These are phyloP conservation scores for Leucocoprinus sp. DNA, from an alignment of 768 basidiomycete species.

Conservation along the genomic window DNA sequence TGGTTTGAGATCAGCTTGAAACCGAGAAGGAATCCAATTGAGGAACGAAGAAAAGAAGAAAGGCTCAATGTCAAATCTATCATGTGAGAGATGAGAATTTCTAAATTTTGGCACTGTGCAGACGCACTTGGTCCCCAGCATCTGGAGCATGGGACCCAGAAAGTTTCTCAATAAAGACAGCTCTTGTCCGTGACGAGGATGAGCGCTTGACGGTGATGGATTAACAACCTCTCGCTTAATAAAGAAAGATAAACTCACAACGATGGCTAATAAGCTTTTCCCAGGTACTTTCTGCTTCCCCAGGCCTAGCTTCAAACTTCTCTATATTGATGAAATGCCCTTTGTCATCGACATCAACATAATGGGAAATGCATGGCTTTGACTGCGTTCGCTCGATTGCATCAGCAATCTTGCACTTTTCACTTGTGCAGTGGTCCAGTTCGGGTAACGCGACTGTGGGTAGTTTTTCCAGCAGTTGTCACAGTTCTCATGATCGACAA, in stretches of 20 bases:
- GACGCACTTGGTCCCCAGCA: constrained; percentile 45
- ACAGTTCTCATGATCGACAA: constrained; percentile 22
- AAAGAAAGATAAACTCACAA: constrained; percentile 16
- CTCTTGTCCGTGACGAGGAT: constrained; percentile 27
- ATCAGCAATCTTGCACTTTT: constrained; percentile 26
- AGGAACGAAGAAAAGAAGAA: constrained; percentile 59
- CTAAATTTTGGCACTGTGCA: too few species aligned
- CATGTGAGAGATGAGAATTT: neutral
- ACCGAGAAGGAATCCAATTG: constrained; percentile 59
- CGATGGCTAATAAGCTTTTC: constrained; percentile 18
- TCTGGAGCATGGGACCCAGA: constrained; percentile 43
- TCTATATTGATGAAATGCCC: constrained; percentile 18
- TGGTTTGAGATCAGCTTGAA: constrained; percentile 37
- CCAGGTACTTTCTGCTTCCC: constrained; percentile 25
- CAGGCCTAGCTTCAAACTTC: constrained; percentile 21
- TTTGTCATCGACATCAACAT: constrained; percentile 31
- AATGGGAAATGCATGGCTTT: constrained; percentile 19
- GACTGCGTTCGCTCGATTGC: neutral
- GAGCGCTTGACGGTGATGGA: constrained; percentile 9
- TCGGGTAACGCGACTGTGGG: constrained; percentile 36
- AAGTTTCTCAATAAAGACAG: constrained; percentile 45
- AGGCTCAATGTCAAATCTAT: constrained; percentile 47
- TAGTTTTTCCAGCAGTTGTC: constrained; percentile 28
- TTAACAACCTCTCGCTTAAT: neutral
- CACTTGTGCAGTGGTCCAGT: constrained; percentile 41